phyloP scores from a whole-genome alignment of 2,329 filamentous ascomycete genomes.

The Sporothrix luriei region DNA sequence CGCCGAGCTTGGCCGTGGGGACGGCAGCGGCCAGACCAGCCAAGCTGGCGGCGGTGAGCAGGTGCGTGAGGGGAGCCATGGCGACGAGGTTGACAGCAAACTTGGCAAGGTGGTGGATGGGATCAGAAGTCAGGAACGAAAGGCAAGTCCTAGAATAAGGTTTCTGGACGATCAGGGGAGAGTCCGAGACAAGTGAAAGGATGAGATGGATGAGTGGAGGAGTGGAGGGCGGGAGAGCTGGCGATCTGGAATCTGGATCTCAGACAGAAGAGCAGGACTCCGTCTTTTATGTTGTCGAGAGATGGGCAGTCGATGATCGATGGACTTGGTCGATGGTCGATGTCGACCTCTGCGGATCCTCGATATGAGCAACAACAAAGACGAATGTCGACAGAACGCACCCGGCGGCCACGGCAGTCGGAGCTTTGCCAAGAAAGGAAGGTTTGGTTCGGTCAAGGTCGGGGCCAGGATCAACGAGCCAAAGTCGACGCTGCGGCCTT shows the following conservation, averaged over 20 bases:
- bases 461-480: too few relatives aligned
- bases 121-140: neutral
- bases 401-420: neutral
- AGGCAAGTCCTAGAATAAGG: neutral
- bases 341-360: neutral
- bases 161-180: conserved; percentile 17
- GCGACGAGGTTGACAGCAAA: neutral
- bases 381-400: neutral
- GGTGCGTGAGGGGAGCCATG: conserved; percentile 31
- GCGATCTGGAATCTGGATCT: conserved; percentile 25
- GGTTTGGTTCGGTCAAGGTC: neutral
- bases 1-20: conserved; percentile 40
- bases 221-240: conserved; percentile 3
- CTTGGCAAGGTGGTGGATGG: neutral
- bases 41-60: conserved; percentile 39
- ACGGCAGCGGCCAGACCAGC: conserved; percentile 42
- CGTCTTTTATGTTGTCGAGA: conserved; percentile 8
- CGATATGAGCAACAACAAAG: neutral
- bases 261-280: conserved; percentile 7
- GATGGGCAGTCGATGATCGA: too few relatives aligned
- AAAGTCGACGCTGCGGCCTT: too few relatives aligned
- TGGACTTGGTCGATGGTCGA: too few relatives aligned
- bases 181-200: neutral
- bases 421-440: conserved; percentile 28
- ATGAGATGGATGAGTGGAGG: conserved; percentile 3